phyloP scores from a whole-genome alignment of 495 filamentous ascomycete genomes.

The Trichoderma reesei region DNA sequence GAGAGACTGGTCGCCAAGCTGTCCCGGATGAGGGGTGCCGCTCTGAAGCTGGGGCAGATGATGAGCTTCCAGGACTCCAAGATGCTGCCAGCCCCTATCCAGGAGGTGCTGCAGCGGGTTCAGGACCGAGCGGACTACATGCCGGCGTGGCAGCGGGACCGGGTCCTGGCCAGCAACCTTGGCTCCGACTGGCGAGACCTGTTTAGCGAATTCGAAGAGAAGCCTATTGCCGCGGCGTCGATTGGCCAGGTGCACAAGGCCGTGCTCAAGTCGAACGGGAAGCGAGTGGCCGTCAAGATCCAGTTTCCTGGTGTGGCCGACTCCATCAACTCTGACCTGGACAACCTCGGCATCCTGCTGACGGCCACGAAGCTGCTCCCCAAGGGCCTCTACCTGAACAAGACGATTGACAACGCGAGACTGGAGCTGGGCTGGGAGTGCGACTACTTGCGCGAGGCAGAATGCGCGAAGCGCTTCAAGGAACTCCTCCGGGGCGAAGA shows the following conservation, averaged over 20 bases:
- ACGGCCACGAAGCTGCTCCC: conserved; percentile 83
- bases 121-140: conserved; percentile 98
- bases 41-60: conserved; percentile 95
- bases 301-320: conserved; percentile 96
- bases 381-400: conserved; percentile 86
- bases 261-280: conserved; percentile 60
- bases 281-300: conserved; percentile 84
- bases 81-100: conserved; percentile 77
- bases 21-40: conserved; percentile 94
- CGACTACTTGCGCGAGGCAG: conserved; percentile 83
- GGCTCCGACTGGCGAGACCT: conserved; percentile 79
- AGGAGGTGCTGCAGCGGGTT: conserved; percentile 81
- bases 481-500: conserved; percentile 59
- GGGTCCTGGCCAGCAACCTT: conserved; percentile 67
- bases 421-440: conserved; percentile 93
- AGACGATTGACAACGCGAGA: conserved; percentile 95
- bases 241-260: conserved; percentile 95
- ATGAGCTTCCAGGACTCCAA: conserved; percentile 97
- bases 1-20: conserved; percentile 86
- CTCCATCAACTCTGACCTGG: conserved; percentile 91
- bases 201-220: conserved; percentile 76
- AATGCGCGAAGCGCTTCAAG: conserved; percentile 64
- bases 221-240: conserved; percentile 91
- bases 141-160: conserved; percentile 83
- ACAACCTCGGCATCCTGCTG: conserved; percentile 81